Evolutionary conservation across 176 grass and related monocot genomes (phyloP).

Genomic region (Avena atlantica): DNA sequence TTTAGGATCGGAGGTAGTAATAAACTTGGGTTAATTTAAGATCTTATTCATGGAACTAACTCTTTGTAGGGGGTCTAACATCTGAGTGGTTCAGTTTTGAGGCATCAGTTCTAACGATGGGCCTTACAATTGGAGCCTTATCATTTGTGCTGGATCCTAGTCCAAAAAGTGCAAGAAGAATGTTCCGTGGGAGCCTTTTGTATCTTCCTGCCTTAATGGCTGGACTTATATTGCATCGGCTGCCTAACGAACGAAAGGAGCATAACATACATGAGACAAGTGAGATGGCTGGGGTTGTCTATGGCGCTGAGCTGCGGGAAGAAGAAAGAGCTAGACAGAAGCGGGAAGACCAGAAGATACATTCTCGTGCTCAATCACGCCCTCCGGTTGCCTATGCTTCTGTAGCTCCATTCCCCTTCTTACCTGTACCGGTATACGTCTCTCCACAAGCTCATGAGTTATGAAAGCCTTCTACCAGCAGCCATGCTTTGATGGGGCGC

Average conservation of each 20-base stretch:
- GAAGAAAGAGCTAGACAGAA: constrained; percentile 51
- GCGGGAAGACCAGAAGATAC: constrained; percentile 38
- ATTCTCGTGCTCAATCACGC: constrained; percentile 44
- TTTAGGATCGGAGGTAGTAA: too few species aligned
- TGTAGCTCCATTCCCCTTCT: constrained; percentile 85
- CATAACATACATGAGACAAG: constrained; percentile 39
- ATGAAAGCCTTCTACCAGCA: constrained; percentile 28
- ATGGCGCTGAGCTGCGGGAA: constrained; percentile 38
- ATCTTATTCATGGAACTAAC: constrained; percentile 25
- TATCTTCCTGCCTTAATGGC: constrained; percentile 97
- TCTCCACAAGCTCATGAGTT: constrained; percentile 54
- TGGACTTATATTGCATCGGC: constrained; percentile 80
- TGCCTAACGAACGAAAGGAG: constrained; percentile 59
- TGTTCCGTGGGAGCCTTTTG: constrained; percentile 89
- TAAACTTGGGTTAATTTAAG: constrained; percentile 8
- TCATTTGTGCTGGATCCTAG: constrained; percentile 69
- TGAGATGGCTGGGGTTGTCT: constrained; percentile 38
- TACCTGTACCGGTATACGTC: constrained; percentile 73
- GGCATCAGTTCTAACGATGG: constrained; percentile 80
- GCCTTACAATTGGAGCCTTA: constrained; percentile 68
- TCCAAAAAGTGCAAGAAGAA: constrained; percentile 78
- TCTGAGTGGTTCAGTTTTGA: constrained; percentile 90
- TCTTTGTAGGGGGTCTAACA: constrained; percentile 78
- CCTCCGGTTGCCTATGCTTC: constrained; percentile 91
- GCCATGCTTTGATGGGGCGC: neutral